phyloP scores from a whole-genome alignment of 2,329 filamentous ascomycete genomes.

The Trichoderma breve region DNA sequence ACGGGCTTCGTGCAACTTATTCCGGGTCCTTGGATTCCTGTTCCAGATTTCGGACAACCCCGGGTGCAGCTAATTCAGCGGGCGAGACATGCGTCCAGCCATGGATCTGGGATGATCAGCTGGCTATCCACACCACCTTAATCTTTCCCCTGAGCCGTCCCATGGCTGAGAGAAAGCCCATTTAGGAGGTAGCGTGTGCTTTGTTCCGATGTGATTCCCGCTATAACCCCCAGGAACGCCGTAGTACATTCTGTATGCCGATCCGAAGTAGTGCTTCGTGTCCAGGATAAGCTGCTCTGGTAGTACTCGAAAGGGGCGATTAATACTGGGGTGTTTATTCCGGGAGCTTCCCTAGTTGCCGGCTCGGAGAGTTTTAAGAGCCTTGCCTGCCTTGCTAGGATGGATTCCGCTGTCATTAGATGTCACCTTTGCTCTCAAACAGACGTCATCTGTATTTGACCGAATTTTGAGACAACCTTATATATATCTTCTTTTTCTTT shows the following conservation, averaged over 20 bases:
- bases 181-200: not conserved
- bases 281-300: not conserved
- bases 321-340: not conserved
- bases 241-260: not conserved
- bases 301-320: not conserved
- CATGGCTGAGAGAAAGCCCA: not conserved
- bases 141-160: not conserved
- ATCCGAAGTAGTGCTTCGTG: not conserved
- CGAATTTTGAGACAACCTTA: not conserved
- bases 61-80: not conserved
- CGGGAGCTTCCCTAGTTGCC: not conserved
- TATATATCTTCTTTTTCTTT: not conserved
- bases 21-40: constrained; percentile 7
- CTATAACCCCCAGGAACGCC: not conserved
- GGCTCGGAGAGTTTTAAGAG: not conserved
- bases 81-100: not conserved
- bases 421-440: not conserved
- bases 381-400: not conserved
- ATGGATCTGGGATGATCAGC: not conserved
- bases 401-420: not conserved
- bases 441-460: not conserved
- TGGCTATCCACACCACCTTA: not conserved
- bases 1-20: not conserved
- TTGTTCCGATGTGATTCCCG: not conserved
- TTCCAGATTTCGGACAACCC: not conserved